Percentiles rank a stretch among this genome's conserved stretches.
These are phyloP conservation scores for Endocalyx cinctus DNA, from an alignment of 2,329 filamentous ascomycete species.

Conservation along the genomic window DNA sequence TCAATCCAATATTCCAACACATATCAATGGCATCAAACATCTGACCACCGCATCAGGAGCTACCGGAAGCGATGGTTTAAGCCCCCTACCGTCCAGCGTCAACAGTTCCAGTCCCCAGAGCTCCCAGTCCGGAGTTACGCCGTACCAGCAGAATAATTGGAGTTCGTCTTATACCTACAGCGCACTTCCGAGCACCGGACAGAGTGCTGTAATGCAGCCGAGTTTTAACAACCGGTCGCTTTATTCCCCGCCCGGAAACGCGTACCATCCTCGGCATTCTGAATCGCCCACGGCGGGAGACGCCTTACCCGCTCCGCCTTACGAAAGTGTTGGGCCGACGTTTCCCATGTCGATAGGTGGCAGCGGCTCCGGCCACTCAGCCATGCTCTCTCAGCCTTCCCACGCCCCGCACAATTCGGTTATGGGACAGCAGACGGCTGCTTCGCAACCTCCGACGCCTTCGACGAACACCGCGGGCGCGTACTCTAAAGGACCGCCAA, in stretches of 20 bases:
- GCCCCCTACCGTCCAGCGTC: slow-evolving; percentile 56
- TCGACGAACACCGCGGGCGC: slow-evolving; percentile 54
- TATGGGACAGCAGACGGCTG: slow-evolving; percentile 46
- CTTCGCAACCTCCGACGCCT: slow-evolving; percentile 44
- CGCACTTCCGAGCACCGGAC: slow-evolving; percentile 49
- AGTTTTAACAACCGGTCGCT: slow-evolving; percentile 33
- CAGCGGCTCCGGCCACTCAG: slow-evolving; percentile 34
- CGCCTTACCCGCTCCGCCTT: slow-evolving; percentile 61
- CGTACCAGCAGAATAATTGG: slow-evolving; percentile 58
- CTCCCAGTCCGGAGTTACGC: slow-evolving; percentile 47
- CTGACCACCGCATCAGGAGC: slow-evolving; percentile 42
- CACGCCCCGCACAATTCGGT: slow-evolving; percentile 35
- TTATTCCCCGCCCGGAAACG: slow-evolving; percentile 28
- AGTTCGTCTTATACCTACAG: slow-evolving; percentile 49
- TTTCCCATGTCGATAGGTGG: slow-evolving; percentile 59
- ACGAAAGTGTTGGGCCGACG: slow-evolving; percentile 61
- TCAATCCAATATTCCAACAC: slow-evolving; percentile 3
- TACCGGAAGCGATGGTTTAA: slow-evolving; percentile 53
- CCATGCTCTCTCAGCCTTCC: slow-evolving; percentile 24
- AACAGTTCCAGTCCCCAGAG: slow-evolving; percentile 55
- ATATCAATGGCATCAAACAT: slow-evolving; percentile 13
- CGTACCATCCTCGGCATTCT: slow-evolving; percentile 46
- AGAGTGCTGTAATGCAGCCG: slow-evolving; percentile 40
- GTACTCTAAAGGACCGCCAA: slow-evolving; percentile 54
- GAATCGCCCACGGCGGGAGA: slow-evolving; percentile 57